These are phyloP conservation scores for Fusarium subtropicale DNA, from an alignment of 2,329 filamentous ascomycete species.

Conservation along the genomic window DNA sequence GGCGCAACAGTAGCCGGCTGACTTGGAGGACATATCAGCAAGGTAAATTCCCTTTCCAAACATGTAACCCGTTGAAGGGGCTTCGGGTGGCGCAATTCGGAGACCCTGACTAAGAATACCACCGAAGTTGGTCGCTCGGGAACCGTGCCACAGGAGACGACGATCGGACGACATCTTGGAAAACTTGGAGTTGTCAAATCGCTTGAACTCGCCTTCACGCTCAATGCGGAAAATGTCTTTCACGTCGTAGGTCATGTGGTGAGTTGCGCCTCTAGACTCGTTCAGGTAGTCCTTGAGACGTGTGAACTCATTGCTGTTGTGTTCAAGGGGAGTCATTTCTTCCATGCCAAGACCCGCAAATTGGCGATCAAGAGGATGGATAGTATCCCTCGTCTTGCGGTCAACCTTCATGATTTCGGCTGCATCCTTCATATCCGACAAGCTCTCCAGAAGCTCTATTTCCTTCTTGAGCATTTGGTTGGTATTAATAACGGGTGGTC, in stretches of 20 bases:
- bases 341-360: slow-evolving; percentile 77
- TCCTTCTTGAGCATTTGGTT: slow-evolving; percentile 74
- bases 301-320: slow-evolving; percentile 69
- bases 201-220: slow-evolving; percentile 75
- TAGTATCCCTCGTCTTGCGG: slow-evolving; percentile 58
- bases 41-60: slow-evolving; percentile 93
- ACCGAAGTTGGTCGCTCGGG: slow-evolving; percentile 83
- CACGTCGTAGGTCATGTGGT: slow-evolving; percentile 69
- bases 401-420: slow-evolving; percentile 79
- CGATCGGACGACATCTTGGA: slow-evolving; percentile 70
- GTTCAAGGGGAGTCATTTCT: slow-evolving; percentile 79
- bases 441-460: slow-evolving; percentile 80
- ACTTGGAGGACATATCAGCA: slow-evolving; percentile 86
- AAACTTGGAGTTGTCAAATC: slow-evolving; percentile 70
- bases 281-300: slow-evolving; percentile 75
- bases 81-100: slow-evolving; percentile 88
- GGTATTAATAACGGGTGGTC: slow-evolving; percentile 74
- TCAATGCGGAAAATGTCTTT: slow-evolving; percentile 86
- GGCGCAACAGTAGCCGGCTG: slow-evolving; percentile 78
- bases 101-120: slow-evolving; percentile 89
- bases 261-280: slow-evolving; percentile 74
- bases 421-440: slow-evolving; percentile 88
- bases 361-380: slow-evolving; percentile 77
- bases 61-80: slow-evolving; percentile 81
- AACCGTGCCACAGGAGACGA: slow-evolving; percentile 89